Conservation (phyloP, 805 yeast species). For the Blastobotrys americana region DNA sequence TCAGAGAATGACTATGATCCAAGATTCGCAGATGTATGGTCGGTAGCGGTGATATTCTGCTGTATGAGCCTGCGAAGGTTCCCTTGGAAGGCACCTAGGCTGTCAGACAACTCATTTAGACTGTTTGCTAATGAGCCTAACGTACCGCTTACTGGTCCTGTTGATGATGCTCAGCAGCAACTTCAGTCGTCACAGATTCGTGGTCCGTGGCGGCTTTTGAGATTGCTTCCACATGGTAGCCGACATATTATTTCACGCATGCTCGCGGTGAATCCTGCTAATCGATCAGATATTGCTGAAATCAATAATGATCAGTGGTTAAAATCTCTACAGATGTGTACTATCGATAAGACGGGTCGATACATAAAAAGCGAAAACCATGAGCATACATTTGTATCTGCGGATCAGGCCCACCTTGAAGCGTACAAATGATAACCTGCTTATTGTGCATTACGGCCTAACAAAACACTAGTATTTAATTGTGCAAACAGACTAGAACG, state of each 20-base stretch:
- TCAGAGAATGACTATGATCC: constrained; percentile 61
- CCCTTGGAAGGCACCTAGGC: constrained; percentile 94
- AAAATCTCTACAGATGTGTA: constrained; percentile 49
- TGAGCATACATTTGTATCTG: constrained; percentile 33
- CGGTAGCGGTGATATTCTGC: constrained; percentile 83
- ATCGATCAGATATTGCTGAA: constrained; percentile 53
- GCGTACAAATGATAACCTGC: constrained; percentile 30
- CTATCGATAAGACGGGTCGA: constrained; percentile 22
- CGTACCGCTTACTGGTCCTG: constrained; percentile 19
- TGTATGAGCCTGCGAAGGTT: constrained; percentile 82
- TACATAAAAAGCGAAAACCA: constrained; percentile 24
- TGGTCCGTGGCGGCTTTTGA: constrained; percentile 69
- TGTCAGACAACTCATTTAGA: constrained; percentile 64
- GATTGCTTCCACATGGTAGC: constrained; percentile 62
- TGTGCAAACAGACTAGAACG: not conserved
- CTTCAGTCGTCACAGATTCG: constrained; percentile 23
- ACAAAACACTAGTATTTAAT: not conserved
- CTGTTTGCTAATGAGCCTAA: constrained; percentile 40
- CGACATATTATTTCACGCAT: constrained; percentile 55
- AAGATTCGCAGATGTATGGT: constrained; percentile 86
- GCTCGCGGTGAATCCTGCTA: constrained; percentile 52
- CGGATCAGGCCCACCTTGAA: constrained; percentile 30
- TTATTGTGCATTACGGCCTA: too few species aligned
- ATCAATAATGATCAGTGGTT: constrained; percentile 55
- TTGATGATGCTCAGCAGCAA: constrained; percentile 11